Percentiles rank a stretch among this genome's conserved stretches.
Conservation (phyloP, 768 basidiomycete species). For the Cubamyces lactineus region DNA sequence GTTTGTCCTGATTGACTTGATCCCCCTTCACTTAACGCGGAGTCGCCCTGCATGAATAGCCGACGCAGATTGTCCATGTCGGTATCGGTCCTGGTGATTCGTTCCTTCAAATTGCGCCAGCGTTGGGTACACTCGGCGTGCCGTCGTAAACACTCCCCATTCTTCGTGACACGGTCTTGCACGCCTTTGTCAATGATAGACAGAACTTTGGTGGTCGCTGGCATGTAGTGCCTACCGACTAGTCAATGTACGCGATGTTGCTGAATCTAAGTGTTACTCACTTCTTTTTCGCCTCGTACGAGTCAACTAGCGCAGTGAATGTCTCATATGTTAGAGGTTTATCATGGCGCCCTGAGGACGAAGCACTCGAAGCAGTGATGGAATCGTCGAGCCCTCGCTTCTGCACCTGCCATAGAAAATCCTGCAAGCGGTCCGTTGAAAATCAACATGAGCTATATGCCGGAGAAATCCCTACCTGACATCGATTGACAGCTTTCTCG, state of each 20-base stretch:
- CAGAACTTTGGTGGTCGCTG: slow-evolving; percentile 89
- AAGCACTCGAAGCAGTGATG: slow-evolving; percentile 44
- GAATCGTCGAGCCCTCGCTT: slow-evolving; percentile 53
- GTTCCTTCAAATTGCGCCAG: slow-evolving; percentile 80
- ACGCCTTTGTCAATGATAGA: slow-evolving; percentile 95
- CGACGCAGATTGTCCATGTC: slow-evolving; percentile 80
- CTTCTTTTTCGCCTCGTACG: slow-evolving; percentile 90
- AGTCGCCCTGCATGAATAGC: slow-evolving; percentile 51
- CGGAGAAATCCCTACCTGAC: slow-evolving; percentile 59
- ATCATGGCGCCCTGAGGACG: slow-evolving; percentile 52
- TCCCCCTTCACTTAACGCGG: slow-evolving; percentile 62
- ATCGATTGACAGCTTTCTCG: slow-evolving; percentile 90
- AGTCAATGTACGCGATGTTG: slow-evolving; percentile 2
- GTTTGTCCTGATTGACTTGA: slow-evolving; percentile 66
- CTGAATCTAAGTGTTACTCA: slow-evolving; percentile 38
- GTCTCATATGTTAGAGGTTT: slow-evolving; percentile 61
- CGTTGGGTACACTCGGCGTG: slow-evolving; percentile 88
- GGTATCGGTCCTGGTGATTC: slow-evolving; percentile 76
- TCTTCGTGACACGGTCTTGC: slow-evolving; percentile 91
- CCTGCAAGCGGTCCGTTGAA: slow-evolving; percentile 38
- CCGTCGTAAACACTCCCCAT: slow-evolving; percentile 90
- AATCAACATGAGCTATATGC: not conserved
- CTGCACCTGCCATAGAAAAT: slow-evolving; percentile 86
- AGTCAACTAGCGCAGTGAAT: slow-evolving; percentile 68
- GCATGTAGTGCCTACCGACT: slow-evolving; percentile 82